phyloP scores from a whole-genome alignment of 805 yeast genomes.

The Starmerella sp. region DNA sequence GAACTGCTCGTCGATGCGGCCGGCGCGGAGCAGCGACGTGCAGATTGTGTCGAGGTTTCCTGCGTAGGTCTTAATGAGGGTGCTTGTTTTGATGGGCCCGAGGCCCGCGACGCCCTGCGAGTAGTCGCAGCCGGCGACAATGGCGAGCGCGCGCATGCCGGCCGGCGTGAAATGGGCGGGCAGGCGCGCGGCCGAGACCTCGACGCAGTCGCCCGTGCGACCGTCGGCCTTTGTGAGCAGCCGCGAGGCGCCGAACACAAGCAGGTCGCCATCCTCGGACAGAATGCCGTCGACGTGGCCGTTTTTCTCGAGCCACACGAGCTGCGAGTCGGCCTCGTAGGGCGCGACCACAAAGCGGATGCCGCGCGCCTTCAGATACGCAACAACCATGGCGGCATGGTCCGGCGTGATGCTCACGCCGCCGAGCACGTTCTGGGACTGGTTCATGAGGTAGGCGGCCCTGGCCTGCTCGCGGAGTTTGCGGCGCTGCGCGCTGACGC shows the following conservation, averaged over 20 bases:
- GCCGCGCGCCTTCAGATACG: slow-evolving; percentile 38
- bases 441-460: slow-evolving; percentile 3
- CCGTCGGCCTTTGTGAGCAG: slow-evolving; percentile 68
- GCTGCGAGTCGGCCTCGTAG: slow-evolving; percentile 94
- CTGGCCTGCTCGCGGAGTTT: slow-evolving; percentile 44
- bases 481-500: slow-evolving; percentile 57
- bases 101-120: slow-evolving; percentile 74
- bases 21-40: slow-evolving; percentile 47
- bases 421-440: slow-evolving; percentile 11
- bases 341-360: slow-evolving; percentile 87
- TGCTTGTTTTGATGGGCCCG: slow-evolving; percentile 69
- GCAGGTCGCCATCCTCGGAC: slow-evolving; percentile 87
- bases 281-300: slow-evolving; percentile 76
- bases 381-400: slow-evolving; percentile 81
- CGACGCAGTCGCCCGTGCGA: slow-evolving; percentile 56
- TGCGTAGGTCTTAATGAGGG: slow-evolving; percentile 40
- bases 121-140: slow-evolving; percentile 93
- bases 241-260: slow-evolving; percentile 71
- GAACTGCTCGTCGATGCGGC: slow-evolving; percentile 50
- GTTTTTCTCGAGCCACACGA: slow-evolving; percentile 71
- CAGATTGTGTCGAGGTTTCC: slow-evolving; percentile 44
- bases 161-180: slow-evolving; percentile 29
- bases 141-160: slow-evolving; percentile 56
- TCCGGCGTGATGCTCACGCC: slow-evolving; percentile 79
- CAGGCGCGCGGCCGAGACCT: slow-evolving; percentile 43